A percentile compares a stretch with the other conserved stretches of the same genome.
phyloP scores from a whole-genome alignment of 140 eudicot species.

The Erigeron philadelphicus region DNA sequence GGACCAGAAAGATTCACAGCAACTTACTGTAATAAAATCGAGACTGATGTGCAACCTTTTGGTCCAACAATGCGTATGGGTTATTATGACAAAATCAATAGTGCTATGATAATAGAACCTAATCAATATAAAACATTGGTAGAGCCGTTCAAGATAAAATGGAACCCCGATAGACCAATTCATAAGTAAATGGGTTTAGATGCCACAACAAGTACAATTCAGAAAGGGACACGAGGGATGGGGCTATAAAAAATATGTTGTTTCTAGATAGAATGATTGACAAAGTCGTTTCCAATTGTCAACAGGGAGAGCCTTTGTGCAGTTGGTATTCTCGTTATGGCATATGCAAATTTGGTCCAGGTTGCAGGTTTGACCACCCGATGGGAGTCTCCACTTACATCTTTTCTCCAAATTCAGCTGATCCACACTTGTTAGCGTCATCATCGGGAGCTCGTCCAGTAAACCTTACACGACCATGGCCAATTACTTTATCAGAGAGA shows the following conservation, averaged over 20 bases:
- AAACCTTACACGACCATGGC: conserved; percentile 48
- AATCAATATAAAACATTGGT: too few relatives aligned
- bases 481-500: conserved; percentile 56
- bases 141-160: too few relatives aligned
- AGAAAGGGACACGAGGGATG: neutral
- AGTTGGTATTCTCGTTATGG: conserved; percentile 89
- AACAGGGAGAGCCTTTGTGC: conserved; percentile 92
- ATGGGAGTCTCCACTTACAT: conserved; percentile 68
- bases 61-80: too few relatives aligned
- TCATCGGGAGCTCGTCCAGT: conserved; percentile 49
- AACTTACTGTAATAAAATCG: too few relatives aligned
- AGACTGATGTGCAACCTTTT: too few relatives aligned
- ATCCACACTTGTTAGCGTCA: conserved; percentile 54
- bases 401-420: conserved; percentile 47
- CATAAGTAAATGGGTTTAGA: conserved; percentile 3
- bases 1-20: too few relatives aligned
- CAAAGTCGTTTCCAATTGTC: conserved; percentile 16
- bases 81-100: too few relatives aligned
- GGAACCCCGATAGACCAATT: neutral
- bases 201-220: neutral
- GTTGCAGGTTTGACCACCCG: conserved; percentile 99
- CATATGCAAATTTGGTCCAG: conserved; percentile 95
- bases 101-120: too few relatives aligned
- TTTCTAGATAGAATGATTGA: conserved; percentile 18
- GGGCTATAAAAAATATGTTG: neutral